These are phyloP conservation scores for Pyracantha coccinea DNA, from an alignment of 331 rosid genomes.

Conservation along the genomic window DNA sequence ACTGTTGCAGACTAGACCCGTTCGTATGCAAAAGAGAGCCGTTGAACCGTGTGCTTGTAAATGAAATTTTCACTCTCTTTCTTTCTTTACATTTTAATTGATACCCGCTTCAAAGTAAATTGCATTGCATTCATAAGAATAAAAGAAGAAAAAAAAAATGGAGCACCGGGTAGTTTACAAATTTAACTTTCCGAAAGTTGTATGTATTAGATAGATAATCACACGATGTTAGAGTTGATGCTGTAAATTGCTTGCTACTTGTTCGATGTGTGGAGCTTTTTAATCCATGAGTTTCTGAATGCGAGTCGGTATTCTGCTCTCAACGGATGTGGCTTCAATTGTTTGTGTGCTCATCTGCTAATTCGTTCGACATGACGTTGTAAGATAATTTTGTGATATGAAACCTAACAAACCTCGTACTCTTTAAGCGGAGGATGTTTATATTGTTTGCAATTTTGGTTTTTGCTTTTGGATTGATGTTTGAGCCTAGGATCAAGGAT, in stretches of 20 bases:
- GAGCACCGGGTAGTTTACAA: constrained; percentile 11
- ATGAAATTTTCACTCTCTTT: constrained; percentile 6
- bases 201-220: constrained; percentile 11
- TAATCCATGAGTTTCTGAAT: not conserved
- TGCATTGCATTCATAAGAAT: constrained; percentile 10
- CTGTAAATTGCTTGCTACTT: constrained; percentile 15
- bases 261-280: not conserved
- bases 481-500: not conserved
- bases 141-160: not conserved
- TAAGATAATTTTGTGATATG: not conserved
- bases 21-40: constrained; percentile 41
- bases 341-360: not conserved
- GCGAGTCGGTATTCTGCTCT: not conserved
- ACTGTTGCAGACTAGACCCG: constrained; percentile 67
- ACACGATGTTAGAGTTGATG: not conserved
- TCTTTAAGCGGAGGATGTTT: not conserved
- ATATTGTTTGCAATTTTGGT: not conserved
- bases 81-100: constrained; percentile 1
- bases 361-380: not conserved
- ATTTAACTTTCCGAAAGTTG: constrained; percentile 13
- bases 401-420: not conserved
- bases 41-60: constrained; percentile 36
- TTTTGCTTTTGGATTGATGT: not conserved
- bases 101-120: constrained; percentile 9
- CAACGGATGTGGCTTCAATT: not conserved